Percentiles rank a stretch among this genome's conserved stretches.
These are phyloP conservation scores for Tylopilus sp. DNA, from an alignment of 1,284 basidiomycete genomes.

Conservation along the genomic window DNA sequence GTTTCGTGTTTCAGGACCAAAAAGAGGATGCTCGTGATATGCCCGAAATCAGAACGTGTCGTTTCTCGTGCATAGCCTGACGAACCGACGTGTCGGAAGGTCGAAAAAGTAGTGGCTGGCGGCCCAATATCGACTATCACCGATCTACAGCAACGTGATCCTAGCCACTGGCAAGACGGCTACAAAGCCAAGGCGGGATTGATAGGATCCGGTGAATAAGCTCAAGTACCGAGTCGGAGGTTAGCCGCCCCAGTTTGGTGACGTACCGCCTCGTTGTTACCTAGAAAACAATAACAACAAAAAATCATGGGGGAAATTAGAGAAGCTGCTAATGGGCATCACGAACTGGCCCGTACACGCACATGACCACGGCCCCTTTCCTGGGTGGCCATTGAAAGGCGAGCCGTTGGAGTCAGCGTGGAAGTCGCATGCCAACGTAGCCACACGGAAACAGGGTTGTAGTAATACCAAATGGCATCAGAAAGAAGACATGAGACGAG, in stretches of 20 bases:
- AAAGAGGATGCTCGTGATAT: slow-evolving; percentile 2
- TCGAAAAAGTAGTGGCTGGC: not conserved
- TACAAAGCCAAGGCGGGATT: not conserved
- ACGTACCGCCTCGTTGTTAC: slow-evolving; percentile 19
- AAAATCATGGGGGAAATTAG: slow-evolving; percentile 6
- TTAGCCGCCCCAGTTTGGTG: slow-evolving; percentile 11
- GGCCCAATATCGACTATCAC: not conserved
- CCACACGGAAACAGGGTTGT: slow-evolving; percentile 27
- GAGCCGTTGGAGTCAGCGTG: slow-evolving; percentile 9
- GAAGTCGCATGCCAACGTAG: slow-evolving; percentile 17
- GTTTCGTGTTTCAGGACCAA: slow-evolving; percentile 17
- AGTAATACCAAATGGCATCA: slow-evolving; percentile 14
- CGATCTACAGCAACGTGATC: not conserved
- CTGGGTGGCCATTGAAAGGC: slow-evolving; percentile 1
- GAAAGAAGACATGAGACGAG: slow-evolving; percentile 12
- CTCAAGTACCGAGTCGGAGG: slow-evolving; percentile 11
- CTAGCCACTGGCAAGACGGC: not conserved
- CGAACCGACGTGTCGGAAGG: too few species aligned
- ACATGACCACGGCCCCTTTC: not conserved
- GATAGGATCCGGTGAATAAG: slow-evolving; percentile 12
- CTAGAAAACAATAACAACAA: not conserved
- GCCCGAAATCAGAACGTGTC: not conserved
- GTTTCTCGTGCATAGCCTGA: not conserved
- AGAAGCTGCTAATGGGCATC: not conserved
- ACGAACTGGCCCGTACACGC: not conserved